A percentile compares a stretch with the other conserved stretches of the same genome.
Conservation (phyloP, 768 basidiomycete species). For the Serendipita sp. region DNA sequence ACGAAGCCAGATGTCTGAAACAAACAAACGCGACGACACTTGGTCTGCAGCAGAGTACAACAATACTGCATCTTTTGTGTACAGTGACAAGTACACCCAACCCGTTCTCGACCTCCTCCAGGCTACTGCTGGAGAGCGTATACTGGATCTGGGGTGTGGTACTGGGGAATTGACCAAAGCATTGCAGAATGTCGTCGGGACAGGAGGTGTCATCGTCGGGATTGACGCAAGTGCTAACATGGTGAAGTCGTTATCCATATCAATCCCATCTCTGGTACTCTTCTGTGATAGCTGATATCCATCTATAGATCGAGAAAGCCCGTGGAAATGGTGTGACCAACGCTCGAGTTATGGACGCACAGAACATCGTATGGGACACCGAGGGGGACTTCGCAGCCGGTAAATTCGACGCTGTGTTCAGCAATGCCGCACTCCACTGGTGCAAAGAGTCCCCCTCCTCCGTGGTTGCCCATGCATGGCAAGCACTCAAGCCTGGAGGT, state of each 20-base stretch:
- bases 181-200: conserved; percentile 36
- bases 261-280: background rate
- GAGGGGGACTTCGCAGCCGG: background rate
- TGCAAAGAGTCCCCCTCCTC: conserved; percentile 57
- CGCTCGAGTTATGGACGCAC: conserved; percentile 32
- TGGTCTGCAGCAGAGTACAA: conserved; percentile 51
- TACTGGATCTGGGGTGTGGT: conserved; percentile 58
- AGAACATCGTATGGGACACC: conserved; percentile 10
- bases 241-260: conserved; percentile 26
- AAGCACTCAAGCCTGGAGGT: conserved; percentile 50
- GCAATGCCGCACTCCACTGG: conserved; percentile 72
- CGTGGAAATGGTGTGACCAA: conserved; percentile 28
- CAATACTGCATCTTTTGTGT: conserved; percentile 53
- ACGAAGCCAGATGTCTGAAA: too few relatives aligned
- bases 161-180: conserved; percentile 58
- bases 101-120: conserved; percentile 44
- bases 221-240: conserved; percentile 57
- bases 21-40: conserved; percentile 15
- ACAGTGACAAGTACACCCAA: conserved; percentile 32
- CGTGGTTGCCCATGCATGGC: conserved; percentile 44
- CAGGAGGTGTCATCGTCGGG: conserved; percentile 41
- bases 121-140: conserved; percentile 48
- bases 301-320: conserved; percentile 41
- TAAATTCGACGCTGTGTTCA: conserved; percentile 49
- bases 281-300: too few relatives aligned